Base-by-base conservation (phyloP, 768 basidiomycete species). In the Leccinum uliginosum region DNA sequence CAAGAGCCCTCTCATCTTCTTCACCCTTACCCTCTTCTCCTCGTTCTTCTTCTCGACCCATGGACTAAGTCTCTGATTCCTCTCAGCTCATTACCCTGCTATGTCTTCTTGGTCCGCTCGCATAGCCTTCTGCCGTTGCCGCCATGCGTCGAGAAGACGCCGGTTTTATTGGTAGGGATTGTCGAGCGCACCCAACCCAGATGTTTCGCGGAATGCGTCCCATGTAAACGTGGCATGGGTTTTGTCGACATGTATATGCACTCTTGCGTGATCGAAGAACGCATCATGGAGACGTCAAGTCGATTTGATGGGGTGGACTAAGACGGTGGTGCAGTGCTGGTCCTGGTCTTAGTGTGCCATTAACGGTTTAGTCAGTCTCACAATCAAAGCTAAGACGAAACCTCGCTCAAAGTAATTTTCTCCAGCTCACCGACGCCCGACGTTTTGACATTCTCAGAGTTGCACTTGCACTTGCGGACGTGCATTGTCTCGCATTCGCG, bases 81-180 rank as follows among this genome's bases (percentile, higher is more conserved):
- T 76, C 82, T 82, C 71, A 72, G 71, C 59, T 73, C n/a, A n/a
- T n/a, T 55, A 17, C 58, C 60, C 61, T 64, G 65, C 82, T 76
- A 90, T 89, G 89, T 83, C 88, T 58, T 78, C 80, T 76, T 91
- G 87, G 87, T 80, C 84, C 77, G 76, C 80, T 61, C n/a, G 55
- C 73, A 78, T 44, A 77, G 83, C 59, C 71, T 89, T 9, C 66
- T 89, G 14, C 66, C 78, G 5, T 67, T 91, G 4, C 78, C 83
- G 9, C 61, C 67, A 6, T 76, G 86, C 27, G 77, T 86, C 50
- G 80, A 82, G 0, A 70, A 70, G 9, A 65, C 80, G 48, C 70
- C 80, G 1, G 63, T 69, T 1, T 64, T 77, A 2, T 65, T 86
- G 17, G 71, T 80, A 11, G 65, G 69, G 5, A 74, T 87, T 7